Evolutionary conservation across 306 rosid genomes (phyloP).

Genomic region (Quercus ilex): DNA sequence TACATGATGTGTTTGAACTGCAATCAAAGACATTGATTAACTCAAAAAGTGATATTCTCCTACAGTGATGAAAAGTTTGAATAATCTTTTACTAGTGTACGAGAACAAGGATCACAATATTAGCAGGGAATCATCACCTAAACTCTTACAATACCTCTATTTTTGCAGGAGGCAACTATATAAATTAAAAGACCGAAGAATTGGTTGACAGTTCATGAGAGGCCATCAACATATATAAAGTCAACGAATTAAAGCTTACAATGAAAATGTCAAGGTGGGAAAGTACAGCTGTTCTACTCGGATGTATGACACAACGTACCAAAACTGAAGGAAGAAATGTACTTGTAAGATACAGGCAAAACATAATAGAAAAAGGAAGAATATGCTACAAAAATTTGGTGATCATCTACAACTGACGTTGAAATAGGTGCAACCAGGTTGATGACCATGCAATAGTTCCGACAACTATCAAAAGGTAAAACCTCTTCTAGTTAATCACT

Average conservation of each 20-base stretch:
- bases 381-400: not conserved
- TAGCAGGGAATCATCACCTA: not conserved
- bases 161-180: not conserved
- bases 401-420: not conserved
- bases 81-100: too few species aligned
- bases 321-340: not conserved
- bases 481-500: not conserved
- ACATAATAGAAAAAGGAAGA: not conserved
- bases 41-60: too few species aligned
- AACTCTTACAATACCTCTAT: not conserved
- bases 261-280: not conserved
- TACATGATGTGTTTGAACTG: not conserved
- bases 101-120: not conserved
- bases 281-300: not conserved
- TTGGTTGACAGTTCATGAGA: too few species aligned
- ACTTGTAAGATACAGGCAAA: not conserved
- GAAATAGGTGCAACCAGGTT: conserved; percentile 3
- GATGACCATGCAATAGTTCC: not conserved
- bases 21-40: too few species aligned
- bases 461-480: not conserved
- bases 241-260: not conserved
- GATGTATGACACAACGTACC: not conserved
- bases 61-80: too few species aligned
- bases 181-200: too few species aligned
- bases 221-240: not conserved